Base-by-base conservation (phyloP, 164 flowering plant species). In the Annona cherimola region DNA sequence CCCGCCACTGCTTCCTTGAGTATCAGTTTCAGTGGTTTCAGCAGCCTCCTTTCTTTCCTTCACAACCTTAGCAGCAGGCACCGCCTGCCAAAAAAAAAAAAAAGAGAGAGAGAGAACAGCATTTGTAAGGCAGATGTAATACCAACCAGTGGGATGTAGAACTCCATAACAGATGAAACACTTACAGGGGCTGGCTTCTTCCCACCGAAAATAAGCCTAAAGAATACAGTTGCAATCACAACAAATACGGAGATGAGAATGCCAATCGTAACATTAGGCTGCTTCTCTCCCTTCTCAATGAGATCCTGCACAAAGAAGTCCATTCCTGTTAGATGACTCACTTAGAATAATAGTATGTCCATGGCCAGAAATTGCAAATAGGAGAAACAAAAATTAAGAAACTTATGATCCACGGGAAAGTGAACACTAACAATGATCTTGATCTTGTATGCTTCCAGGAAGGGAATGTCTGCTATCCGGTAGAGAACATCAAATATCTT, bases 281-380 rank as follows among this genome's bases (percentile, higher is more conserved):
- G 97, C 55, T 82, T 86, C 79, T 94, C 96, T 68, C 83, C 98
- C 83, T 86, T 89, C 79, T 89, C 97, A 72, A 94, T 82, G 57
- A 89, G 69, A 73, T 92, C 97, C 98, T 94, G 86, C 61, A 62
- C 66, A 63, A 75, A 3, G 69, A 76, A 39, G 20, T 41, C 1
- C 41, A 14, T 19, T 4, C 20, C 54, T 8, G 44, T 45, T 19
- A 63, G 42, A 20, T 26, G 35, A 50, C 9, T 50, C 57, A 7
- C 9, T 39, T 16, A 35, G 59, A 8, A 61, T n/a, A 8, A 61
- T 61, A 61, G 19, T 18, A 61, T 35, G 4, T 61, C 63, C 3
- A 61, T 20, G 5, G 19, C 18, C 2, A 61, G 8, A 20, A 61
- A 61, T n/a, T 3, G n/a, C 35, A 5, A 45, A 20, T n/a, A n/a